Evolutionary conservation across 495 filamentous ascomycete genomes (phyloP), one percentile per base, ranked within the genome.

Genomic region (Penicillium chermesinum): DNA sequence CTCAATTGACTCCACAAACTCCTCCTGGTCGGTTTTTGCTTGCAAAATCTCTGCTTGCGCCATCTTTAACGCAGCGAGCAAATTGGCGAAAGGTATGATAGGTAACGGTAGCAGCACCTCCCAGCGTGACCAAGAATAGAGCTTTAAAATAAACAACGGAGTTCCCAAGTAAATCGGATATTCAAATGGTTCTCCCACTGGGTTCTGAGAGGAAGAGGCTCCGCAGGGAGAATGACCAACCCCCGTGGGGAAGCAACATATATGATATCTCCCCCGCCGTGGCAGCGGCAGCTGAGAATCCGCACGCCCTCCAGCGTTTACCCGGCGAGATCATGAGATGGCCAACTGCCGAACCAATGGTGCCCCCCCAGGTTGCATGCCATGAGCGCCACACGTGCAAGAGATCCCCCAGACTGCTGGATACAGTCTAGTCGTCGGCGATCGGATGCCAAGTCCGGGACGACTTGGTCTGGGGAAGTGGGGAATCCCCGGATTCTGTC

Each of bases 1-100:
- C 16, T 57, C 53, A 42, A 67, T 58, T 13, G 70, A 58, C 46
- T 73, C 73, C 44, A 71, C 60, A 9, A 62, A 64, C 39, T 75
- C 67, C 36, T 65, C 63, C 53, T 61, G 61, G 51, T 61, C 48
- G 22, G 40, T 40, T 38, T 69, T 69, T 41, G 57, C 30, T 18
- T 53, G 44, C 6, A 48, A 21, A 7, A 46, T 44, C 12, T 53
- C 46, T 41, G 46, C 41, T 16, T 59, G 57, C 10, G 64, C 55
- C 65, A 69, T 68, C 19, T 25, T 49, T 52, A 17, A 30, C 15
- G 18, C 27, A 35, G 12, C 19, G 18, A 48, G 12, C 35, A 25
- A 16, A 10, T 40, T 8, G 19, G 16, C 10, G 10, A 46, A 16
- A 25, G n/a, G 7, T 25, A 36, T 9, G 16, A 44, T 21, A 15